A percentile compares a stretch with the other conserved stretches of the same genome.
Conservation (phyloP, 345 rosid genomes). For the Brassica carinata region DNA sequence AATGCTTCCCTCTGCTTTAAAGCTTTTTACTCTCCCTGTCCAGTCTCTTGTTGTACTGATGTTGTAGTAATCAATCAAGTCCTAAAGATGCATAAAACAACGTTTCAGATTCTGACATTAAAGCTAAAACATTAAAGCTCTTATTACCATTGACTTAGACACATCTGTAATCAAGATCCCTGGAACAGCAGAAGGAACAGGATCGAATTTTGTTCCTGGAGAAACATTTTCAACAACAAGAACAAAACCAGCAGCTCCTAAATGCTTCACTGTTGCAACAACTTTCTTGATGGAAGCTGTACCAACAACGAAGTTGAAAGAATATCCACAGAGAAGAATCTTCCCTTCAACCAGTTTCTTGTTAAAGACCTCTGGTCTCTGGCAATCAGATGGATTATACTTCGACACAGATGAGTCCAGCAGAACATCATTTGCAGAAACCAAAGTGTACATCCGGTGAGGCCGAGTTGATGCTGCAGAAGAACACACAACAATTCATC, state of each 20-base stretch:
- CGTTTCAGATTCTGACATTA: constrained; percentile 1
- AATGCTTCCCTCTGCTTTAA: constrained; percentile 82
- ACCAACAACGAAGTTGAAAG: constrained; percentile 93
- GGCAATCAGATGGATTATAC: constrained; percentile 94
- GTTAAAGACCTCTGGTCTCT: constrained; percentile 86
- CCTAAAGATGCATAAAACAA: constrained; percentile 48
- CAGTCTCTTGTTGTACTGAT: constrained; percentile 85
- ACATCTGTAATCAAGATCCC: constrained; percentile 89
- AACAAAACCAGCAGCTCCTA: constrained; percentile 95
- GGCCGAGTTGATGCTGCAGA: constrained; percentile 83
- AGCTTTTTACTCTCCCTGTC: constrained; percentile 94
- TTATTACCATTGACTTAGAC: constrained; percentile 72
- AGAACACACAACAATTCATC: constrained; percentile 3
- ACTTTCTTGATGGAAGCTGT: constrained; percentile 95
- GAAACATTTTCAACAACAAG: constrained; percentile 95
- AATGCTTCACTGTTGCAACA: constrained; percentile 76
- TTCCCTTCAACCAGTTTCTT: constrained; percentile 82
- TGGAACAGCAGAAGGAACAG: constrained; percentile 82
- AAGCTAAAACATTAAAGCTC: constrained; percentile 15
- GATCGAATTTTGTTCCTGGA: constrained; percentile 95
- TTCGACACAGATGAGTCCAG: constrained; percentile 72
- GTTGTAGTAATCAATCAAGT: constrained; percentile 91
- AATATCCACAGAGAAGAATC: constrained; percentile 95
- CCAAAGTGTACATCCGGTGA: constrained; percentile 70
- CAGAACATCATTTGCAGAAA: constrained; percentile 93